Evolutionary conservation across 257 asterid genomes (phyloP).

Genomic region (Lithospermum erythrorhizon): DNA sequence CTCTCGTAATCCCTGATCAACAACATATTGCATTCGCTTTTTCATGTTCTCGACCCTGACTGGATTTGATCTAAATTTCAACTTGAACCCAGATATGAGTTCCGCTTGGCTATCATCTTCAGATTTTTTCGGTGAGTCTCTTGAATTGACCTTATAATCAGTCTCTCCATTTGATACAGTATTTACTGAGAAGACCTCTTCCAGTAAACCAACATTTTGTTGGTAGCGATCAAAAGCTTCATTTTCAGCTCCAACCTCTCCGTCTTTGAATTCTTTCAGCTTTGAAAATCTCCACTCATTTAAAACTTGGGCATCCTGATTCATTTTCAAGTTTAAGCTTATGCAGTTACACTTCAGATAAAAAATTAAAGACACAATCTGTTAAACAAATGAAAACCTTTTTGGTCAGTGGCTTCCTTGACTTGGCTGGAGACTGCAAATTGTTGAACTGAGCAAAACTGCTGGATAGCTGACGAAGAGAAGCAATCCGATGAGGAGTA

Average conservation of each 20-base stretch:
- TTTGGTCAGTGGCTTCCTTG: conserved; percentile 78
- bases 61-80: conserved; percentile 57
- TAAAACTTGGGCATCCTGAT: conserved; percentile 81
- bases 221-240: conserved; percentile 82
- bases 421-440: conserved; percentile 42
- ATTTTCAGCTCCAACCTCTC: conserved; percentile 56
- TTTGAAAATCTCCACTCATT: conserved; percentile 92
- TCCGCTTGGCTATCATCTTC: conserved; percentile 30
- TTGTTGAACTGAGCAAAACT: conserved; percentile 80
- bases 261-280: conserved; percentile 67
- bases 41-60: conserved; percentile 47
- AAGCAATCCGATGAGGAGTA: conserved; percentile 32
- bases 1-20: conserved; percentile 58
- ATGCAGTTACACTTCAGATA: conserved; percentile 5
- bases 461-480: conserved; percentile 81
- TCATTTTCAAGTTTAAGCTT: conserved; percentile 4
- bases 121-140: conserved; percentile 10
- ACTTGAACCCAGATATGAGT: conserved; percentile 31
- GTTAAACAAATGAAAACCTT: conserved; percentile 35
- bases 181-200: conserved; percentile 58
- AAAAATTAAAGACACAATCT: too few species aligned
- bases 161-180: conserved; percentile 28
- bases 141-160: conserved; percentile 25
- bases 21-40: conserved; percentile 62
- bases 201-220: conserved; percentile 56